phyloP scores from a whole-genome alignment of 2,329 filamentous ascomycete genomes.

The Penicillium sclerotigenum region DNA sequence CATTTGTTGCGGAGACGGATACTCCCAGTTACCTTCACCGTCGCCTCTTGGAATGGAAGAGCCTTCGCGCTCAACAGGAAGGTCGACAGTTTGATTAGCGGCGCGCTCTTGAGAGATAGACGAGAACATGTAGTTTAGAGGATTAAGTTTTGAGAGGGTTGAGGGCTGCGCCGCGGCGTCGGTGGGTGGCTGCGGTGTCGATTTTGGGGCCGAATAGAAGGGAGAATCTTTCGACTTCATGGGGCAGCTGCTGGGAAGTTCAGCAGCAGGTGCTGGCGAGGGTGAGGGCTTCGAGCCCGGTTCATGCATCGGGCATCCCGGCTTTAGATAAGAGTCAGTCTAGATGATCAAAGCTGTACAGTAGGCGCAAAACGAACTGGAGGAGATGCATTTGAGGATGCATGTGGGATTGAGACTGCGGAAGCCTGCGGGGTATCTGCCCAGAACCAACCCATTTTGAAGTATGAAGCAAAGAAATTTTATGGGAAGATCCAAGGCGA shows the following conservation, averaged over 20 bases:
- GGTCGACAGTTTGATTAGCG: conserved; percentile 65
- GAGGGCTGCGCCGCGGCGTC: conserved; percentile 39
- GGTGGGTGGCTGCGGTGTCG: conserved; percentile 31
- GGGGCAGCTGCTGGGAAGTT: conserved; percentile 43
- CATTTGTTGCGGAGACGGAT: conserved; percentile 98
- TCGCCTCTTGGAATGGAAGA: conserved; percentile 90
- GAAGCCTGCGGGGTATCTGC: conserved; percentile 51
- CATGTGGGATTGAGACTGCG: conserved; percentile 48
- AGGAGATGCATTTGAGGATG: conserved; percentile 50
- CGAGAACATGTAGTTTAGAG: conserved; percentile 93
- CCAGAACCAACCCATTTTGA: conserved; percentile 68
- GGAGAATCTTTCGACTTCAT: conserved; percentile 50
- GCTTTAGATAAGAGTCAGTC: conserved; percentile 45
- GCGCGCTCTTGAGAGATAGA: conserved; percentile 77
- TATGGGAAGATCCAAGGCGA: conserved; percentile 3
- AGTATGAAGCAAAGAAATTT: not conserved
- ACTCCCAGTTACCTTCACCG: conserved; percentile 80
- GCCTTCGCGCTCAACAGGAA: conserved; percentile 76
- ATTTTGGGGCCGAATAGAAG: conserved; percentile 41
- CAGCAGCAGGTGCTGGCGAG: conserved; percentile 29
- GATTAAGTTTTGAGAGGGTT: conserved; percentile 65
- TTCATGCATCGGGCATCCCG: conserved; percentile 68
- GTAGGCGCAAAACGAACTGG: conserved; percentile 46
- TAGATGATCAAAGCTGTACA: not conserved
- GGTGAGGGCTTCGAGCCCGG: conserved; percentile 34